Conservation (phyloP, 352 stramenopile species). For the Phytophthora idaei region DNA sequence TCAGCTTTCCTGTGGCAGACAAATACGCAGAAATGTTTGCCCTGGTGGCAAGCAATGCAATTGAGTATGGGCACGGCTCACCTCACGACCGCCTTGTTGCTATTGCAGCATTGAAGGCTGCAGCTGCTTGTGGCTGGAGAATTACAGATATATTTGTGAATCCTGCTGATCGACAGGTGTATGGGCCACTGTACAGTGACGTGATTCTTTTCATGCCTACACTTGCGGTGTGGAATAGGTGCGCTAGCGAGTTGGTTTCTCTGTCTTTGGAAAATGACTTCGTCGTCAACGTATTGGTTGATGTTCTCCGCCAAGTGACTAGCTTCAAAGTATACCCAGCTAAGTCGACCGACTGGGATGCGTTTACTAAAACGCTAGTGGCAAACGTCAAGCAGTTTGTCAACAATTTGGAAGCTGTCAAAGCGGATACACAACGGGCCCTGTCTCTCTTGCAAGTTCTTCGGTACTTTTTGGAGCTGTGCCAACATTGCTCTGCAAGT, state of each 20-base stretch:
- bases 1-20: conserved; percentile 15
- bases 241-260: conserved; percentile 32
- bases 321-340: conserved; percentile 38
- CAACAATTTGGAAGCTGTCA: conserved; percentile 24
- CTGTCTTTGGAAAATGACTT: conserved; percentile 41
- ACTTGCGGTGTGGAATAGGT: conserved; percentile 48
- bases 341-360: conserved; percentile 49
- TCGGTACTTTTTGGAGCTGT: conserved; percentile 49
- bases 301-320: conserved; percentile 47
- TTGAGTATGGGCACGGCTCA: conserved; percentile 27
- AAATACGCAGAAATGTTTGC: conserved; percentile 34
- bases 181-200: conserved; percentile 49
- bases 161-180: conserved; percentile 28
- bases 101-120: conserved; percentile 46
- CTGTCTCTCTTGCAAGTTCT: conserved; percentile 55
- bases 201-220: conserved; percentile 52
- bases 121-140: conserved; percentile 52
- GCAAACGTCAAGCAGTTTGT: conserved; percentile 52
- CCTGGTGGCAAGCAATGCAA: conserved; percentile 26
- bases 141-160: conserved; percentile 50
- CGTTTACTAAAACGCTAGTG: conserved; percentile 53
- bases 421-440: conserved; percentile 38
- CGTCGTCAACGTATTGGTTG: conserved; percentile 39
- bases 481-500: conserved; percentile 38
- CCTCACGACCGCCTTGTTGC: conserved; percentile 33